These are phyloP conservation scores for Spergularia marina DNA, from an alignment of 148 eudicot species.

Conservation along the genomic window DNA sequence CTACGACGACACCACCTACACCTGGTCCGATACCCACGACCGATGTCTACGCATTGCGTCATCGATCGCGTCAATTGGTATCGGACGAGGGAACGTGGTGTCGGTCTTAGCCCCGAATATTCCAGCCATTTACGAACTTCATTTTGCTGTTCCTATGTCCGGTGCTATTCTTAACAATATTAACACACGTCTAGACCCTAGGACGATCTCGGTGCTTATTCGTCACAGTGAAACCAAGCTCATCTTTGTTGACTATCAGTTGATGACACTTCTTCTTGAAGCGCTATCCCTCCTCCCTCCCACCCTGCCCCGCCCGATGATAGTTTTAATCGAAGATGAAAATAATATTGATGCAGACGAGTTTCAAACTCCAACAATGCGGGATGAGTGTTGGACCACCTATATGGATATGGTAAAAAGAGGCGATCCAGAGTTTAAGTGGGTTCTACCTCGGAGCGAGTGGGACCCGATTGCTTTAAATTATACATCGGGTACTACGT, in stretches of 20 bases:
- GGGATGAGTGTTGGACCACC: not conserved
- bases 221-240: conserved; percentile 36
- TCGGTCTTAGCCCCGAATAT: conserved; percentile 72
- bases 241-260: conserved; percentile 36
- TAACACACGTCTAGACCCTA: conserved; percentile 53
- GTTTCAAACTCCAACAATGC: not conserved
- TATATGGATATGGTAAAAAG: conserved; percentile 33
- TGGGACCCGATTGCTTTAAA: conserved; percentile 47
- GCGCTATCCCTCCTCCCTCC: conserved; percentile 35
- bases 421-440: conserved; percentile 37
- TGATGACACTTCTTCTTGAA: conserved; percentile 13
- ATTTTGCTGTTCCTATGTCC: conserved; percentile 72
- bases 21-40: conserved; percentile 56
- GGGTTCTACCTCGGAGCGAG: conserved; percentile 41
- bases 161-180: conserved; percentile 51
- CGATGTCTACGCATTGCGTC: conserved; percentile 61
- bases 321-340: conserved; percentile 28
- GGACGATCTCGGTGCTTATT: conserved; percentile 40
- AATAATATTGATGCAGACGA: not conserved
- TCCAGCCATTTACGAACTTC: conserved; percentile 74
- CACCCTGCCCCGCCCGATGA: conserved; percentile 1
- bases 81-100: conserved; percentile 45
- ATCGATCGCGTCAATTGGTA: conserved; percentile 40
- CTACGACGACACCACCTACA: conserved; percentile 42
- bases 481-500: conserved; percentile 55